phyloP scores from a whole-genome alignment of 768 basidiomycete genomes.

The Lactifluus piperatus region DNA sequence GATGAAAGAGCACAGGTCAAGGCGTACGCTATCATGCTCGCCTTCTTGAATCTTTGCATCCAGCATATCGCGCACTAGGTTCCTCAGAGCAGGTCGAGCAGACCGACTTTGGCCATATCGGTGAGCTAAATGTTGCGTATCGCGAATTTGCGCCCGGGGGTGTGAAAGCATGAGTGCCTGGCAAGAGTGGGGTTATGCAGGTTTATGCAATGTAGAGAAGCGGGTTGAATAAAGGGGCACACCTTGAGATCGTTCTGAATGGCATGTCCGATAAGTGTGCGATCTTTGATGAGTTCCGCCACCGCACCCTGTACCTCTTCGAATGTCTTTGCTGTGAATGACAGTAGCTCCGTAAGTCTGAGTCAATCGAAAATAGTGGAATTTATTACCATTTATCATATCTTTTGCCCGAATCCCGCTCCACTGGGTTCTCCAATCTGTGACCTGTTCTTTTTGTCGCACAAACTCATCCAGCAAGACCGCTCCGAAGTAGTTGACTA shows the following conservation, averaged over 20 bases:
- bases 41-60: slow-evolving; percentile 75
- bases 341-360: neutral
- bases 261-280: slow-evolving; percentile 85
- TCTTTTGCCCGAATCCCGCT: slow-evolving; percentile 77
- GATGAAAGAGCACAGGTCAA: neutral
- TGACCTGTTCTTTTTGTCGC: slow-evolving; percentile 74
- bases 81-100: slow-evolving; percentile 65
- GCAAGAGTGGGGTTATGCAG: neutral
- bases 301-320: slow-evolving; percentile 72
- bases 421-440: slow-evolving; percentile 87
- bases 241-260: slow-evolving; percentile 87
- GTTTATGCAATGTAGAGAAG: slow-evolving; percentile 7
- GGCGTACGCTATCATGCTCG: slow-evolving; percentile 82
- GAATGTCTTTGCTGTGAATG: slow-evolving; percentile 60
- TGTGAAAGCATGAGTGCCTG: slow-evolving; percentile 67
- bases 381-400: slow-evolving; percentile 54
- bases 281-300: slow-evolving; percentile 64
- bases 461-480: slow-evolving; percentile 82
- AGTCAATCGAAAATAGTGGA: neutral
- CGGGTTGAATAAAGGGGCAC: slow-evolving; percentile 17
- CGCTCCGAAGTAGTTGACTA: slow-evolving; percentile 84
- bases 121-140: slow-evolving; percentile 57
- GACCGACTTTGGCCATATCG: slow-evolving; percentile 54
- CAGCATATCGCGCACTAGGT: slow-evolving; percentile 72
- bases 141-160: slow-evolving; percentile 51